Conservation (phyloP, 805 yeast genomes). For the Sugiyamaella mastotermitis region DNA sequence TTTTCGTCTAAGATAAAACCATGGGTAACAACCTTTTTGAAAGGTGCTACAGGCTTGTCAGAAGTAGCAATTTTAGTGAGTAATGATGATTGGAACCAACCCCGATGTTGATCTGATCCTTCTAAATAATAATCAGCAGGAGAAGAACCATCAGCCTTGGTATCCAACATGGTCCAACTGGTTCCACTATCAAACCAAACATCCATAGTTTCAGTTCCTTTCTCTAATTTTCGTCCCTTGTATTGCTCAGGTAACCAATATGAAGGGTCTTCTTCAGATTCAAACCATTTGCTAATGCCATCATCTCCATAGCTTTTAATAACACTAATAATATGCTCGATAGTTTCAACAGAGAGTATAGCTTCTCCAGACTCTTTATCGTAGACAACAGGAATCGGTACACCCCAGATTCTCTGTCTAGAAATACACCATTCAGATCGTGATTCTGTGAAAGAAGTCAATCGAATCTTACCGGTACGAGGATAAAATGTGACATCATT, state of each 20-base stretch:
- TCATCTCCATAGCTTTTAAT: constrained; percentile 52
- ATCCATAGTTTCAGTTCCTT: constrained; percentile 91
- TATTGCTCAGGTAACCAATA: constrained; percentile 69
- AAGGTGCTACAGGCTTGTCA: constrained; percentile 50
- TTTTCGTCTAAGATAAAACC: constrained; percentile 87
- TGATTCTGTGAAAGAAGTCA: constrained; percentile 62
- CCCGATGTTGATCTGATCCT: constrained; percentile 98
- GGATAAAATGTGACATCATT: constrained; percentile 68
- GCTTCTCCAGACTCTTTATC: constrained; percentile 56
- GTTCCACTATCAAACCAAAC: constrained; percentile 99
- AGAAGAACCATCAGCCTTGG: constrained; percentile 36
- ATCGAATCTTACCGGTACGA: constrained; percentile 60
- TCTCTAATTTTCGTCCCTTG: constrained; percentile 36
- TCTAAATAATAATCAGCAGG: constrained; percentile 83
- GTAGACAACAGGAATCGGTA: constrained; percentile 87
- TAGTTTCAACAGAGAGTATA: constrained; percentile 48
- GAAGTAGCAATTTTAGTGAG: constrained; percentile 61
- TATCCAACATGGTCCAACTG: constrained; percentile 65
- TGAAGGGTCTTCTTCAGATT: constrained; percentile 39
- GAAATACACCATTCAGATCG: constrained; percentile 98
- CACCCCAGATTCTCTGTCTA: constrained; percentile 96
- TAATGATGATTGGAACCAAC: constrained; percentile 96
- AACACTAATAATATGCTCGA: constrained; percentile 50
- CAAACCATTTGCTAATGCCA: constrained; percentile 57
- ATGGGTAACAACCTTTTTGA: constrained; percentile 73